These are phyloP conservation scores for Microbotryum scabiosae DNA, from an alignment of 1,284 basidiomycete genomes.

Conservation along the genomic window DNA sequence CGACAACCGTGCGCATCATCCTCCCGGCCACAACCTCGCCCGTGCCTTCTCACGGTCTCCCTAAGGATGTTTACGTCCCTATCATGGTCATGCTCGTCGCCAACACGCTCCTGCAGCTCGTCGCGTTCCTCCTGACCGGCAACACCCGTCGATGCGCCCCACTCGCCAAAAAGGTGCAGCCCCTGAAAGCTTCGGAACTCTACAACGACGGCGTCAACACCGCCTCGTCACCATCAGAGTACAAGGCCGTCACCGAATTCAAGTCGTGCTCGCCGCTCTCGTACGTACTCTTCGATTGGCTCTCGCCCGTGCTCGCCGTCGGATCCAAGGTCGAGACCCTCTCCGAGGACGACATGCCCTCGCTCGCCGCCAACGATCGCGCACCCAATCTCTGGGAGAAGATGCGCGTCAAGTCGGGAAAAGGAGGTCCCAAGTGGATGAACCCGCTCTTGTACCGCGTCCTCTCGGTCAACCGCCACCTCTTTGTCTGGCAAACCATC, in stretches of 20 bases:
- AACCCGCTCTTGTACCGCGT: slow-evolving; percentile 38
- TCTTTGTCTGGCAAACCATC: slow-evolving; percentile 43
- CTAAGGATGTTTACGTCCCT: slow-evolving; percentile 22
- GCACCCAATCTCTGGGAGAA: slow-evolving; percentile 24
- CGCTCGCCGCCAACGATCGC: slow-evolving; percentile 22
- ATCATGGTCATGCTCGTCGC: slow-evolving; percentile 47
- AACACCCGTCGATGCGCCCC: slow-evolving; percentile 49
- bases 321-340: slow-evolving; percentile 14
- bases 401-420: slow-evolving; percentile 3
- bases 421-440: slow-evolving; percentile 18
- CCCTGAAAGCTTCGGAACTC: not conserved
- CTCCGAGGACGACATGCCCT: slow-evolving; percentile 24
- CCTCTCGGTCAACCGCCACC: slow-evolving; percentile 38
- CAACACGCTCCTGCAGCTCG: slow-evolving; percentile 47
- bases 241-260: slow-evolving; percentile 4
- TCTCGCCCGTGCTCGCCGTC: slow-evolving; percentile 25
- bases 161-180: slow-evolving; percentile 2
- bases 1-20: slow-evolving; percentile 18
- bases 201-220: not conserved
- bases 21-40: slow-evolving; percentile 17
- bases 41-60: slow-evolving; percentile 2
- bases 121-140: slow-evolving; percentile 48
- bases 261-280: slow-evolving; percentile 23
- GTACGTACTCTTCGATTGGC: slow-evolving; percentile 31
- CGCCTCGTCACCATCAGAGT: not conserved